Conservation (phyloP, 495 filamentous ascomycete species). For the Cenococcum geophilum region DNA sequence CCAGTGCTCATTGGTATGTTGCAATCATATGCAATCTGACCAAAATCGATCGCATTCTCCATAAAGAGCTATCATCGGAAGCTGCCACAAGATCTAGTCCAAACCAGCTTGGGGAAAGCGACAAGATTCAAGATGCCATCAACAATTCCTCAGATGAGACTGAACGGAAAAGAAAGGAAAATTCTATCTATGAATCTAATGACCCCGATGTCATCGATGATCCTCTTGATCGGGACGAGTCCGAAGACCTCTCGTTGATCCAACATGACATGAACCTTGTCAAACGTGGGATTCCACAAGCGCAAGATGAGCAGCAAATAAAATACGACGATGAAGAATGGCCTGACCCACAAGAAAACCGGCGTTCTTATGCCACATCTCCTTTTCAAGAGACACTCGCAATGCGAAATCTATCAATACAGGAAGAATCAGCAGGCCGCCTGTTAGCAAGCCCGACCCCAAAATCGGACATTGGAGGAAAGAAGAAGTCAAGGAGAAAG, state of each 20-base stretch:
- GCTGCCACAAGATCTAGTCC: slow-evolving; percentile 21
- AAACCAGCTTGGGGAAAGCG: slow-evolving; percentile 20
- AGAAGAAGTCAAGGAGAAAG: slow-evolving; percentile 17
- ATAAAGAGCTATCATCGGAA: slow-evolving; percentile 28
- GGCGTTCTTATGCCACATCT: neutral
- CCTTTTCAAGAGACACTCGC: neutral
- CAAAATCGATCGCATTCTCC: slow-evolving; percentile 37
- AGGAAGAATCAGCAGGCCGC: neutral
- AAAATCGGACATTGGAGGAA: neutral
- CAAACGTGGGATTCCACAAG: neutral
- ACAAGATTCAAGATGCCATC: neutral
- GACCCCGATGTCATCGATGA: neutral
- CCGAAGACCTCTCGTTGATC: neutral
- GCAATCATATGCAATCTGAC: slow-evolving; percentile 91
- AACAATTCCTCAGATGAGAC: neutral
- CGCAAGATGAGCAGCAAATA: neutral
- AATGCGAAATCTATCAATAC: neutral
- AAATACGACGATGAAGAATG: slow-evolving; percentile 1
- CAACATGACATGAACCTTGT: neutral
- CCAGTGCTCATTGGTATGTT: slow-evolving; percentile 76
- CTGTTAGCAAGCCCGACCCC: neutral
- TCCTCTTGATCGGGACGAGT: neutral
- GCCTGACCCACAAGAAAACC: slow-evolving; percentile 1
- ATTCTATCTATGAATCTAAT: neutral
- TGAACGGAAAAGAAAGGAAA: neutral